Conservation (phyloP, 2,329 filamentous ascomycete species). For the Botrytis medusae region DNA sequence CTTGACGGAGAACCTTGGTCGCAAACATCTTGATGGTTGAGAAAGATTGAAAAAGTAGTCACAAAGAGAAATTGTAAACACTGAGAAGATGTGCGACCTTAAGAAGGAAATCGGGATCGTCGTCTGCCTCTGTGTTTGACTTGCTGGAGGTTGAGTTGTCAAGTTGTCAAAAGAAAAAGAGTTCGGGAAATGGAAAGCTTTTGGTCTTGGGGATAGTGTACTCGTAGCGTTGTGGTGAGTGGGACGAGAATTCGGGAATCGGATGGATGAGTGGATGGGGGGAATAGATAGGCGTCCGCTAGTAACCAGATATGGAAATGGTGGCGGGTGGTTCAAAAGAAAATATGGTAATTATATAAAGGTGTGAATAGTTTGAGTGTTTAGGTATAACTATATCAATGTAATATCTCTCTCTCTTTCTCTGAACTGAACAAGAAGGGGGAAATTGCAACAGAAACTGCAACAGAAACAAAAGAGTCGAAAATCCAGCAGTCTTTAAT, state of each 20-base stretch:
- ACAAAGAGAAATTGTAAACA: not conserved
- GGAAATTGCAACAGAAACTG: not conserved
- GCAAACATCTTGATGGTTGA: conserved; percentile 40
- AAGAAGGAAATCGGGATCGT: not conserved
- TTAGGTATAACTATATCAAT: not conserved
- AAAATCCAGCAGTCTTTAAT: not conserved
- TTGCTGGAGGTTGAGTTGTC: not conserved
- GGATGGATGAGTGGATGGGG: conserved; percentile 6
- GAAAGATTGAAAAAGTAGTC: conserved; percentile 11
- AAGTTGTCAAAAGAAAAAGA: not conserved
- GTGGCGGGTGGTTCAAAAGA: not conserved
- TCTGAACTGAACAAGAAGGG: no score
- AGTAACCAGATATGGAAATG: not conserved
- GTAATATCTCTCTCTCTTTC: not conserved
- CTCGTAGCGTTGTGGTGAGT: conserved; percentile 6
- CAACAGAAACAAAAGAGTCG: not conserved
- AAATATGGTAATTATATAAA: not conserved
- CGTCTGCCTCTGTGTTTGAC: conserved; percentile 16
- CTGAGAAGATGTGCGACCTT: conserved; percentile 12
- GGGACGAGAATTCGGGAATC: conserved; percentile 4
- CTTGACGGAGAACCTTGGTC: conserved; percentile 42
- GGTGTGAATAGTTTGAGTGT: not conserved
- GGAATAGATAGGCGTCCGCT: not conserved
- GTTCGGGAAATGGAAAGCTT: conserved; percentile 3
- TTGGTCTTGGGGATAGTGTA: not conserved